Evolutionary conservation across 2,329 filamentous ascomycete species (phyloP), one percentile per base, ranked within the genome.

Genomic region (Scleromitrula shiraiana): DNA sequence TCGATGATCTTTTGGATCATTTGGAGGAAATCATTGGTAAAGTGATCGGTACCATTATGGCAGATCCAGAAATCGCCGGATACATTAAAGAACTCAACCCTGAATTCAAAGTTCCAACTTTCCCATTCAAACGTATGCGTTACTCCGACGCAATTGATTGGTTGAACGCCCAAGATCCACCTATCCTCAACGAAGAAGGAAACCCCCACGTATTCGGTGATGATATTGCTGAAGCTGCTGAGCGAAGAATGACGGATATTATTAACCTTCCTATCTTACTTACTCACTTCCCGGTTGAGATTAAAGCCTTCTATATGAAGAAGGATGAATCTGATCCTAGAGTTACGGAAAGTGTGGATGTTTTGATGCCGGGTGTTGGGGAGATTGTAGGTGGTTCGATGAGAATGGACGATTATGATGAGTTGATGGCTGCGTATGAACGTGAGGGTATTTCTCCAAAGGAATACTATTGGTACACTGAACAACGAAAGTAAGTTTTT

Each of bases 251-350:
- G 93, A 97, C 91, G 1, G 93, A 98, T 67, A 85, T 84, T 59
- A 95, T 98, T 75, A 93, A 94, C 80, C 74, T 80, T 46, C 93
- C 93, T 53, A 95, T 98, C 68, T 88, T 97, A 74, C 77, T 97
- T 35, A 97, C 91, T 2, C 91, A 97, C 70, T 98, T 98, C 80
- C 93, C 93, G 17, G 83, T 83, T 51, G 88, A 91, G 71, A 95
- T 98, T 76, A 98, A 98, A 76, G 86, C 93, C 1, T 98, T 98
- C 68, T 98, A 98, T 77, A 98, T 98, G 93, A 84, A 90, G 70
- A 90, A 85, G 70, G 93, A 91, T 60, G 73, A 76, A 36, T 69
- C 77, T 24, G 93, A 98, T 64, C 71, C 69, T 24, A 79, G 90
- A 22, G 88, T 96, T 23, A 98, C 93, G 0, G 91, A 98, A 75